Evolutionary conservation across 1,139 yeast species (phyloP).

Genomic region (Candida sp.): DNA sequence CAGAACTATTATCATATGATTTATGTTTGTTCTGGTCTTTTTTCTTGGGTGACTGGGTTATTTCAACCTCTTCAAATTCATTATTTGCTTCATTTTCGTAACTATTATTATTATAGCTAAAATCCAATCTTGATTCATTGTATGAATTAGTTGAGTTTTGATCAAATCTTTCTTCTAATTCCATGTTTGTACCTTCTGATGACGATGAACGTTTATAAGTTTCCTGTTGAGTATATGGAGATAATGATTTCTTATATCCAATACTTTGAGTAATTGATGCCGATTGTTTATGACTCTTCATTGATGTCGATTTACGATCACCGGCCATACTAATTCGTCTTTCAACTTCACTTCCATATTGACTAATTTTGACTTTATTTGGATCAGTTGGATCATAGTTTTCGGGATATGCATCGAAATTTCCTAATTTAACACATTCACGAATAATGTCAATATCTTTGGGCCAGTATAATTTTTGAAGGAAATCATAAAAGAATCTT

Average conservation of each 20-base stretch:
- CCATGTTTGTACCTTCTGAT: neutral
- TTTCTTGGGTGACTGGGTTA: neutral
- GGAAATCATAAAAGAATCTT: constrained; percentile 63
- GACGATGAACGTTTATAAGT: constrained; percentile 1
- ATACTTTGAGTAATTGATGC: neutral
- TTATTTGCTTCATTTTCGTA: neutral
- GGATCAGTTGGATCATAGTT: constrained; percentile 68
- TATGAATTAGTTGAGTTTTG: neutral
- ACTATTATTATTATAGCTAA: neutral
- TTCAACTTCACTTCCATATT: constrained; percentile 20
- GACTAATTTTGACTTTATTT: constrained; percentile 34
- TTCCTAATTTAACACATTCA: constrained; percentile 65
- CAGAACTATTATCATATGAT: constrained; percentile 1
- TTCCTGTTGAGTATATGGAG: neutral
- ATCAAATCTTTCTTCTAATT: neutral
- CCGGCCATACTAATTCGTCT: constrained; percentile 15
- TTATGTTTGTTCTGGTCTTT: neutral
- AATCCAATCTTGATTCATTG: neutral
- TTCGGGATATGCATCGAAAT: constrained; percentile 53
- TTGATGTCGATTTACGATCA: neutral
- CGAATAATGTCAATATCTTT: constrained; percentile 82
- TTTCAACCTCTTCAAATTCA: neutral
- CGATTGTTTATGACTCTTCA: neutral
- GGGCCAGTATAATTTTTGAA: constrained; percentile 64
- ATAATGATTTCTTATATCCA: neutral